Evolutionary conservation across 2,329 filamentous ascomycete genomes (phyloP).

Genomic region (Ceratocystis harringtonii): DNA sequence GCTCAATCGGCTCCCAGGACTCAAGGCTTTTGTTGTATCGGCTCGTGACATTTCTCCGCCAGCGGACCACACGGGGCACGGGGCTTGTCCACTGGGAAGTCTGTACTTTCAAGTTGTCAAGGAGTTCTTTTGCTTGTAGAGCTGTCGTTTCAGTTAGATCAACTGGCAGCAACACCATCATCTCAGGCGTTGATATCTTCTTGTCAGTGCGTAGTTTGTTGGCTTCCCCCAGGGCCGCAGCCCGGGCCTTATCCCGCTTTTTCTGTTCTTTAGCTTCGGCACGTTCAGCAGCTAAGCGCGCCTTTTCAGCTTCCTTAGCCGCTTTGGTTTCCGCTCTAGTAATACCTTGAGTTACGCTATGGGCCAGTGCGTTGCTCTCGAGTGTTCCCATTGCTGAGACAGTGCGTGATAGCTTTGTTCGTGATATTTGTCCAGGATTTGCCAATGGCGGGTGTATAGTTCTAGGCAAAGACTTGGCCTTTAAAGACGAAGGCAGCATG

Average conservation of each 20-base stretch:
- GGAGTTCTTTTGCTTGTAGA: constrained; percentile 34
- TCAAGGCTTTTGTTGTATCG: constrained; percentile 45
- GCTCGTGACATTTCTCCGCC: constrained; percentile 53
- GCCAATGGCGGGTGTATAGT: not conserved
- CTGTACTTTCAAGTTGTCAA: constrained; percentile 36
- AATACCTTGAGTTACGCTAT: not conserved
- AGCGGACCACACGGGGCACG: constrained; percentile 43
- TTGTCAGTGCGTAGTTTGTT: constrained; percentile 62
- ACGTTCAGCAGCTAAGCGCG: constrained; percentile 25
- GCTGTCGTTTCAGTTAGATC: constrained; percentile 35
- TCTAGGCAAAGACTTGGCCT: not conserved
- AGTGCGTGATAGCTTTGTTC: not conserved
- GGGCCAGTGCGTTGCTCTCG: not conserved
- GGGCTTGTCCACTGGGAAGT: constrained; percentile 31
- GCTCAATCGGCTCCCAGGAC: constrained; percentile 48
- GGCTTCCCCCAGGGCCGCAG: constrained; percentile 55
- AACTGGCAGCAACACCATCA: constrained; percentile 57
- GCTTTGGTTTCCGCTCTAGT: not conserved
- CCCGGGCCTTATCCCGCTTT: constrained; percentile 31
- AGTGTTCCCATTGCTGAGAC: not conserved
- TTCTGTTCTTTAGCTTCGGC: not conserved
- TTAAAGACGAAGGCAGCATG: not conserved
- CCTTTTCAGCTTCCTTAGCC: constrained; percentile 41
- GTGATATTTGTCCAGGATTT: not conserved
- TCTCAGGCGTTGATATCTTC: constrained; percentile 57